phyloP scores from a whole-genome alignment of 202 grass and related monocot species.

The Bolboschoenoplectus hybrid region DNA sequence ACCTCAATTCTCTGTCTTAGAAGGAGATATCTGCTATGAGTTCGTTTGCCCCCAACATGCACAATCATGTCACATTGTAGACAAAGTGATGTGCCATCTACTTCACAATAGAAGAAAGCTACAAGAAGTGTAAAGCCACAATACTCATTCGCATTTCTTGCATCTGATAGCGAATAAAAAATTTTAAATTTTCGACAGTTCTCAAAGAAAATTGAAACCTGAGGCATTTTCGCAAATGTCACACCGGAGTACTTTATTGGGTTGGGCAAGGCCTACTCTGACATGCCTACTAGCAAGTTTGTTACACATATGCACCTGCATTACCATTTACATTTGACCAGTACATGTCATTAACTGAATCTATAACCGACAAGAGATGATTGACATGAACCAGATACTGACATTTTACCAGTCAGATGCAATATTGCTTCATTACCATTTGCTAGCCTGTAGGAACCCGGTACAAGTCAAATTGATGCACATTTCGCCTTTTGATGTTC shows the following conservation, averaged over 20 bases:
- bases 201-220: constrained; percentile 47
- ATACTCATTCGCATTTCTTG: not conserved
- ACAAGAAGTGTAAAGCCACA: constrained; percentile 34
- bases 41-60: constrained; percentile 94
- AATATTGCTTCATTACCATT: not conserved
- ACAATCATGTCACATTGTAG: constrained; percentile 95
- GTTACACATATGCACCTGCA: constrained; percentile 98
- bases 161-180: not conserved
- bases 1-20: constrained; percentile 88
- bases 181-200: not conserved
- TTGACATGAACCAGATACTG: not conserved
- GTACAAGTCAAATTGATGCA: constrained; percentile 1
- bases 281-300: constrained; percentile 98
- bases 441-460: not conserved
- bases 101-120: constrained; percentile 98
- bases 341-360: not conserved
- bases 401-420: not conserved
- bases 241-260: constrained; percentile 80
- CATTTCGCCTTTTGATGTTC: not conserved
- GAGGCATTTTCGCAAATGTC: constrained; percentile 98
- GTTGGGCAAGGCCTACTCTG: constrained; percentile 95
- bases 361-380: not conserved
- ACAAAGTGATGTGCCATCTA: constrained; percentile 98
- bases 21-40: constrained; percentile 84
- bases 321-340: constrained; percentile 20